Base-by-base conservation (phyloP, 2,329 filamentous ascomycete genomes). In the Cadophora malorum region DNA sequence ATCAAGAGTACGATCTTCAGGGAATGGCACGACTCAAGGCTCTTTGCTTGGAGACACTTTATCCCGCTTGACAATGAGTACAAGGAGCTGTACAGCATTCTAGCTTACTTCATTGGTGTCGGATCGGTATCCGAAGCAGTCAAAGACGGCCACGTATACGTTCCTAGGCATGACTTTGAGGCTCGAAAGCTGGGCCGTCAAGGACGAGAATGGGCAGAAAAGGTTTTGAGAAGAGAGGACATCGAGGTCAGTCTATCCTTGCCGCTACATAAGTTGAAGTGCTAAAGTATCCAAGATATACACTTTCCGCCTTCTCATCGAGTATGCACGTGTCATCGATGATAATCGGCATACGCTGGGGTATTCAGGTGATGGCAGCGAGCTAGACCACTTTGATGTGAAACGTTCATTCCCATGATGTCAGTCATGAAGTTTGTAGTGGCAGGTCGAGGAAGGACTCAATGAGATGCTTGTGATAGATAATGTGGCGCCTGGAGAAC, bases 21-120 rank as follows among this genome's bases (percentile, higher is more conserved):
- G 23, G 92, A 96, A 77, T 96, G 92, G 92, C 92, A 94, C 75
- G 91, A 94, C 76, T 86, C 85, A 55, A 84, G 92, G 2, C 82
- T 95, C 1, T 82, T 93, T 1, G 84, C 91, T 0, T 96, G 92
- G 92, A 88, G 88, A 74, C 92, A 96, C 78, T 95, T 92, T 74
- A 89, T 94, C 1, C 92, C 92, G 19, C 89, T 95, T 85, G 90
- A 94, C 76, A 91, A 87, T 74, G 86, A 88, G 1, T 94, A 90
- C 74, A 81, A 86, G 45, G 92, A 94, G 72, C 85, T 91, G 74
- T 94, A 89, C 69, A 88, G 86, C 53, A 88, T 93, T 65, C 84
- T 93, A 83, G 87, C 91, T 67, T 94, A 92, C 75, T 93, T 94
- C 74, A 75, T 92, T 4, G 90, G 90, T 1, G 88, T 89, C 72